Conservation (phyloP, 2,329 filamentous ascomycete species). For the Pseudocercospora crystallina region DNA sequence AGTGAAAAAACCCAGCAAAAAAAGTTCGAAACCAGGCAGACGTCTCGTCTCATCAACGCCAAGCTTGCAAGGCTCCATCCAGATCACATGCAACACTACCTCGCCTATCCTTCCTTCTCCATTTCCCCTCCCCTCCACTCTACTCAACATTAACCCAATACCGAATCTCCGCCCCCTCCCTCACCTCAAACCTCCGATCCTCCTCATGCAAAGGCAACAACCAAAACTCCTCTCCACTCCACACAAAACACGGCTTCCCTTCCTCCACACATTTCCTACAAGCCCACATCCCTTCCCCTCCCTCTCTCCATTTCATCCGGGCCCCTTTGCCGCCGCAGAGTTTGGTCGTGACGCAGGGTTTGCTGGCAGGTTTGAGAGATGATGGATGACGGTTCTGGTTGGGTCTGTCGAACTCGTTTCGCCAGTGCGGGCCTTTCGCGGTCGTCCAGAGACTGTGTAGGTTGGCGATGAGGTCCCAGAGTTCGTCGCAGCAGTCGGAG, state of each 20-base stretch:
- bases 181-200: conserved; percentile 22
- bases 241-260: conserved; percentile 24
- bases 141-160: conserved; percentile 28
- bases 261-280: conserved; percentile 27
- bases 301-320: conserved; percentile 24
- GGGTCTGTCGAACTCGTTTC: conserved; percentile 23
- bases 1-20: too few species aligned
- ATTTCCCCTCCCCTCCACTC: background rate
- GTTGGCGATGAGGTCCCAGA: conserved; percentile 24
- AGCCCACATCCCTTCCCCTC: conserved; percentile 26
- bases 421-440: conserved; percentile 23
- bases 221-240: conserved; percentile 27
- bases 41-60: too few species aligned
- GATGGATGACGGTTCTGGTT: too few species aligned
- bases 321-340: conserved; percentile 16
- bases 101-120: too few species aligned
- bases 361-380: too few species aligned
- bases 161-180: conserved; percentile 25
- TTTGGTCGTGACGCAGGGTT: conserved; percentile 26
- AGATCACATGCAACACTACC: too few species aligned
- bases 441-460: conserved; percentile 25
- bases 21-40: too few species aligned
- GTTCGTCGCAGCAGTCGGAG: conserved; percentile 14
- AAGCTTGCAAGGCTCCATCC: too few species aligned
- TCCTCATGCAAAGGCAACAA: conserved; percentile 30